Percentiles rank a stretch among this genome's conserved stretches.
These are phyloP conservation scores for Telopea speciosissima DNA, from an alignment of 177 flowering plant species.

Conservation along the genomic window DNA sequence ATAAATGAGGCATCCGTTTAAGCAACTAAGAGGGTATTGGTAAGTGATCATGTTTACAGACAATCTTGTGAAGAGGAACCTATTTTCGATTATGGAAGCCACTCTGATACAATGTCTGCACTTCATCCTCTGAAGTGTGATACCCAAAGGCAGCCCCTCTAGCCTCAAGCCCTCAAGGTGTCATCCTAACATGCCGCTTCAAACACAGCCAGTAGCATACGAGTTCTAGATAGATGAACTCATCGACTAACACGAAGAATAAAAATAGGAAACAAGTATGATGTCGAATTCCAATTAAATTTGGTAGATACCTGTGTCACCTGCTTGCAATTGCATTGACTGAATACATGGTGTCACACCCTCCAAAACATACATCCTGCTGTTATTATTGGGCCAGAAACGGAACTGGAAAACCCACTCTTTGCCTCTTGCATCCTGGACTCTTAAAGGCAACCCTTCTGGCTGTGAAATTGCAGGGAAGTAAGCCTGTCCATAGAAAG, in stretches of 20 bases:
- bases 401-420: constrained; percentile 94
- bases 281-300: neutral
- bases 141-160: no score
- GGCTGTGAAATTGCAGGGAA: constrained; percentile 80
- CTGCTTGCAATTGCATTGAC: constrained; percentile 90
- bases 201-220: no score
- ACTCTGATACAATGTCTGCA: no score
- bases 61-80: no score
- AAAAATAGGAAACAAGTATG: neutral
- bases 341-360: constrained; percentile 97
- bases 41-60: no score
- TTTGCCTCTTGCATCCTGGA: constrained; percentile 78
- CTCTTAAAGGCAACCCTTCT: constrained; percentile 82
- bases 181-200: no score
- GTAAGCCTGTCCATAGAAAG: constrained; percentile 56
- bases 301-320: constrained; percentile 65
- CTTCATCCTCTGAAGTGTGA: no score
- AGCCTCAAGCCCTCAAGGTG: no score
- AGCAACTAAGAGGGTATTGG: no score
- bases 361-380: constrained; percentile 97
- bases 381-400: constrained; percentile 94
- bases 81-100: no score
- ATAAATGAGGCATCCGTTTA: no score
- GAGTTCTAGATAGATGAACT: neutral
- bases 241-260: constrained; percentile 6